phyloP scores from a whole-genome alignment of 352 stramenopile genomes.

The Globisporangium radiosum region DNA sequence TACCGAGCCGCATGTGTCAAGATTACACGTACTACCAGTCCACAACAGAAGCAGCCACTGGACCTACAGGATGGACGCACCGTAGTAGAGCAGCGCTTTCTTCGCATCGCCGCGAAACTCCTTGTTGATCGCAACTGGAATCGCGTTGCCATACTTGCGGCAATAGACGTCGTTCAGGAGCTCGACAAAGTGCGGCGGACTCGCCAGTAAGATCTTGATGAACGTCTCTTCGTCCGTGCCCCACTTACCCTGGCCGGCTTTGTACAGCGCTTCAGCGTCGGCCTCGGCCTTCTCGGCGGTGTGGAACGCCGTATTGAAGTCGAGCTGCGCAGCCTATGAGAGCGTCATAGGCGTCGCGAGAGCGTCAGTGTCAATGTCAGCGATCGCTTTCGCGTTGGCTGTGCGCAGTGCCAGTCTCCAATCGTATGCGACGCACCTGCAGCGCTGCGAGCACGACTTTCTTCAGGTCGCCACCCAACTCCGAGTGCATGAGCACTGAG shows the following conservation, averaged over 20 bases:
- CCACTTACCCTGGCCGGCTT: conserved; percentile 65
- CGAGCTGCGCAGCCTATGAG: conserved; percentile 7
- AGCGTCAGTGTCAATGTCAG: not conserved
- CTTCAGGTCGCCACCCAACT: conserved; percentile 64
- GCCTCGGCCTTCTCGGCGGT: conserved; percentile 45
- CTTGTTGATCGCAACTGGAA: conserved; percentile 45
- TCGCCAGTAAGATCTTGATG: conserved; percentile 50
- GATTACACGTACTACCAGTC: not conserved
- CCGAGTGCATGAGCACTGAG: conserved; percentile 49
- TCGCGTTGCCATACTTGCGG: conserved; percentile 58
- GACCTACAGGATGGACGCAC: conserved; percentile 16
- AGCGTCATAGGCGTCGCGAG: not conserved
- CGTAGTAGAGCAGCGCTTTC: conserved; percentile 55
- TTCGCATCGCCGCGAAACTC: conserved; percentile 65
- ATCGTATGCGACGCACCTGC: conserved; percentile 22
- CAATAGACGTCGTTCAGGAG: conserved; percentile 60
- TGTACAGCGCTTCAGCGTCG: conserved; percentile 58
- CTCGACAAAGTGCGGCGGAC: conserved; percentile 46
- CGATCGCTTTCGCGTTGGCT: too few species aligned
- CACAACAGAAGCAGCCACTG: too few species aligned
- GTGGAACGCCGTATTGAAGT: conserved; percentile 48
- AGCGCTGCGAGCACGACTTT: conserved; percentile 58
- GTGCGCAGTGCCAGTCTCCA: too few species aligned
- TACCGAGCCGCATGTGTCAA: not conserved
- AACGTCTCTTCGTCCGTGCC: conserved; percentile 70